phyloP scores from a whole-genome alignment of 176 grass and related monocot genomes.

The Lolium multiflorum region DNA sequence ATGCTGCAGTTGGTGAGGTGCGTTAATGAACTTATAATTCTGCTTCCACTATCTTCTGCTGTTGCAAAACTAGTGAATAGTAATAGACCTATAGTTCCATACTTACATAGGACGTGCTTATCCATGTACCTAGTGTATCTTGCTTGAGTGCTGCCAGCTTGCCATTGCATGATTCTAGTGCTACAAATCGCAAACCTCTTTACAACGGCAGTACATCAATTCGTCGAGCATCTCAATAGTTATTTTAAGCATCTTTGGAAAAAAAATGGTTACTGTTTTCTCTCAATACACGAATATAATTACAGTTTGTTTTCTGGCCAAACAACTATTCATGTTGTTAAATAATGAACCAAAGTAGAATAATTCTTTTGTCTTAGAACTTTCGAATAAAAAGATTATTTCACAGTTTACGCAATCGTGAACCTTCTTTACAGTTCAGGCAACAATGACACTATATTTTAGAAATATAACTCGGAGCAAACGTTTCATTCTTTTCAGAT shows the following conservation, averaged over 20 bases:
- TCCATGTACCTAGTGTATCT: neutral
- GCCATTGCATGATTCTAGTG: neutral
- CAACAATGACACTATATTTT: neutral
- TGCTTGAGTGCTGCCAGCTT: neutral
- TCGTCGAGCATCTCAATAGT: neutral
- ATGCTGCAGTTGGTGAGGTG: conserved; percentile 35
- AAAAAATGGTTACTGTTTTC: too few relatives aligned
- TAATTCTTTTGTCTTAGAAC: too few relatives aligned
- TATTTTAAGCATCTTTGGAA: too few relatives aligned
- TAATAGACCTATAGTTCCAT: neutral
- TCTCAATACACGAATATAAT: too few relatives aligned
- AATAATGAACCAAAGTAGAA: too few relatives aligned
- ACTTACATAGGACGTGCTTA: neutral
- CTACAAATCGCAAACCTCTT: neutral
- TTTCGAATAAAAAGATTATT: too few relatives aligned
- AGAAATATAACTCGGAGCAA: neutral
- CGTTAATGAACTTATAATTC: neutral
- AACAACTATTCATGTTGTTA: too few relatives aligned
- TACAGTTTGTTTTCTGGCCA: too few relatives aligned
- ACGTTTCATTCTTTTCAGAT: conserved; percentile 33
- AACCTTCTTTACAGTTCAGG: too few relatives aligned
- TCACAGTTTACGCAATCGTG: too few relatives aligned
- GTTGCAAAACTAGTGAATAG: neutral
- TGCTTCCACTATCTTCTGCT: neutral
- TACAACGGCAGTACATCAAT: neutral